Evolutionary conservation across 257 asterid species (phyloP).

Genomic region (Solanum sparsipilum): DNA sequence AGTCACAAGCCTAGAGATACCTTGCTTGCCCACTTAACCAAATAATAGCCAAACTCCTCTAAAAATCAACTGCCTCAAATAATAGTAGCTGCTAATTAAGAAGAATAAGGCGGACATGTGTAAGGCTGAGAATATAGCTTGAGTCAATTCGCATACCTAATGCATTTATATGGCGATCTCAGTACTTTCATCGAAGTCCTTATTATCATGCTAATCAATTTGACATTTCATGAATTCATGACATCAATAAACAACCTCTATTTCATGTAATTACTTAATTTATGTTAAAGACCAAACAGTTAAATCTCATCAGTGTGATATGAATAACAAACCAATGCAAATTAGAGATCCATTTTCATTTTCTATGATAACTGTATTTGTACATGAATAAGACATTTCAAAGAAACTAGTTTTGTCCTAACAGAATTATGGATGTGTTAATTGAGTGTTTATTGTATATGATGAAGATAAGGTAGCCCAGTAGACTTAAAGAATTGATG

Average conservation of each 20-base stretch:
- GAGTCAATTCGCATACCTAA: not conserved
- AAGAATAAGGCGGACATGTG: not conserved
- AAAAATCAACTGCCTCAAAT: not conserved
- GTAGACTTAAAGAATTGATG: constrained; percentile 9
- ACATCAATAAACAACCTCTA: not conserved
- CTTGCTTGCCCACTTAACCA: too few relatives aligned
- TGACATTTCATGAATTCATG: not conserved
- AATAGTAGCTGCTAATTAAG: not conserved
- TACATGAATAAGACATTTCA: not conserved
- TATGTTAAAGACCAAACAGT: not conserved
- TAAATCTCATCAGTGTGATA: not conserved
- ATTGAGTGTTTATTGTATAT: too few relatives aligned
- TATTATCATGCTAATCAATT: not conserved
- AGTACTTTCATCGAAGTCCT: not conserved
- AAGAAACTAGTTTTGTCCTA: not conserved
- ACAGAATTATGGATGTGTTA: not conserved
- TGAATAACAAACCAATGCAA: not conserved
- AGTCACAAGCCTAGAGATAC: not conserved
- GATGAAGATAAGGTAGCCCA: not conserved
- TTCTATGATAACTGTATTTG: not conserved
- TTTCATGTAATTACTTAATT: not conserved
- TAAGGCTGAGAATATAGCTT: not conserved
- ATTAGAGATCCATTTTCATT: too few relatives aligned
- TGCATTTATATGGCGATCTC: not conserved
- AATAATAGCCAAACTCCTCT: not conserved